Base-by-base conservation (phyloP, 2,329 filamentous ascomycete genomes). In the Paracorniculantispora psalliotae region DNA sequence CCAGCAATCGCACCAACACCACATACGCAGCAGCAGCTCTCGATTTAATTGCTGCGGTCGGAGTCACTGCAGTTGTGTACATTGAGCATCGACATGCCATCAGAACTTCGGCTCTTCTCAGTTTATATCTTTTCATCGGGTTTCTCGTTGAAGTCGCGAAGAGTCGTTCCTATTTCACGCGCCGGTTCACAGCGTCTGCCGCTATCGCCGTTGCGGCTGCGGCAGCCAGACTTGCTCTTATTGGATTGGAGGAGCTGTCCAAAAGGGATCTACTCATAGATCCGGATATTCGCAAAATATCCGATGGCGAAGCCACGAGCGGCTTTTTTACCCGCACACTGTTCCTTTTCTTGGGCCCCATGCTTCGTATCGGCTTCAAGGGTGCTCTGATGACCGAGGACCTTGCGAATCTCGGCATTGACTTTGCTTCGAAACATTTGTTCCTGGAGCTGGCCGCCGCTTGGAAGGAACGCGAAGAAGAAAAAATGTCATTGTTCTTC, bases 1-100 rank as follows among this genome's bases (percentile, higher is more conserved):
- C 44, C 3, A 65, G 68, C 2, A n/a, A 5, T 15, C 49, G 30
- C 10, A 37, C 49, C 8, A 30, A 39, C 7, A 21, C 21, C 3
- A 37, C 49, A 4, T 37, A 37, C 8, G 30, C 28, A 6, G 49
- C 30, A 7, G 49, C 33, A 2, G 7, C 12, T 2, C 13, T 52
- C n/a, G 30, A 35, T 33, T 23, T 35, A 10, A 4, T 21, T 17
- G 49, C 49, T 2, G 33, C 30, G 19, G 2, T 52, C 4, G n/a
- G 17, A 21, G 35, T 52, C 13, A 19, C 13, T 19, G 49, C 21
- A 15, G 33, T 52, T 3, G n/a, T 52, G 9, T 52, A 37, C 17
- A n/a, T 26, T 17, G 49, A 52, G 21, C 33, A 52, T 25, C 49
- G 49, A 5, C 49, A 39, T 39, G 30, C 28, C 4, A 19, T 52